Evolutionary conservation across 495 filamentous ascomycete genomes (phyloP), one percentile per base, ranked within the genome.

Genomic region (Penicillium macrosclerotiorum): DNA sequence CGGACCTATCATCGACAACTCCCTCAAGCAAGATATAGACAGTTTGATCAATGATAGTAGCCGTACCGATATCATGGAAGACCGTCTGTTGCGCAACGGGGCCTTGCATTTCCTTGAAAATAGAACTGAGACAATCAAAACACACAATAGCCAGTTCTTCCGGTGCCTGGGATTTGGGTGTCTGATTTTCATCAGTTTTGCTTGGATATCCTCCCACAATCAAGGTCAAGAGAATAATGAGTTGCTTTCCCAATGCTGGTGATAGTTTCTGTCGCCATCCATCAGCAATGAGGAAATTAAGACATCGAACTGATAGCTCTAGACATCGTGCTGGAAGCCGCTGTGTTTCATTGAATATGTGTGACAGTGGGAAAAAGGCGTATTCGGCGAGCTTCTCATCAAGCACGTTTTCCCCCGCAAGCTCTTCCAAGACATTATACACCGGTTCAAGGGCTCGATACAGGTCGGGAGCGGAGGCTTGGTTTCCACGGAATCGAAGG

Each of bases 341-440:
- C 49, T 90, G 80, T 38, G 83, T 84, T 38, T 82, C 76, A 43
- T 87, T 83, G 52, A 99, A 85, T 37, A 97, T 81, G 49, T 94
- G 86, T 2, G 88, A 89, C 0, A 99, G 69, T 0, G 93, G 93
- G 54, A 95, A 93, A 74, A 97, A 97, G 52, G 86, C 79, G 71
- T 96, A 99, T 63, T 96, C 89, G 6, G 90, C 93, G 19, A 96
- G 69, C 63, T 89, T 90, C 40, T 81, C 74, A 59, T 96, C 89
- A 8, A 96, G 70, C 1, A 75, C 68, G 25, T 77, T 69, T 36
- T 71, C 67, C 34, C 48, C 58, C 27, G 72, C 69, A 53, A 86
- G 72, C 25, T 69, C 60, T 4, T 74, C 63, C 18, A 94, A 66
- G 14, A 76, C 55, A 11, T 53, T 45, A 31, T 73, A 69, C 3